Evolutionary conservation across 2,329 filamentous ascomycete genomes (phyloP), one percentile per base, ranked within the genome.

Genomic region (Venturia asperata): DNA sequence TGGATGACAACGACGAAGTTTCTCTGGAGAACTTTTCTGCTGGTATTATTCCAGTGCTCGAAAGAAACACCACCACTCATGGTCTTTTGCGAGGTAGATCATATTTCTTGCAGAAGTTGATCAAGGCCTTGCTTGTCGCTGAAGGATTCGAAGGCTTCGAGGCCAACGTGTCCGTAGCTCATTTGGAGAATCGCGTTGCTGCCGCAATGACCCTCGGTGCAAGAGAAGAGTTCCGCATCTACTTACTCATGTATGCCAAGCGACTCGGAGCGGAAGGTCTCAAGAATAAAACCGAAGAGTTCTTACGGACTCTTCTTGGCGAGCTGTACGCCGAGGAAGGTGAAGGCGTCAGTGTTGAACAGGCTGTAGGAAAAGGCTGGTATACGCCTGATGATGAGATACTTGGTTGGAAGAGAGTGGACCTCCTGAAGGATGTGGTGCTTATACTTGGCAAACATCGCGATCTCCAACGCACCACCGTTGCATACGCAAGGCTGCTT

Each of bases 201-300:
- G 95, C 91, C 4, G 91, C 94, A 0, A 78, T 95, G 73, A 88
- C 91, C 67, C 80, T 99, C 0, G 90, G 89, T 3, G 89, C 94
- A 0, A 89, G 87, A 70, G 92, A 97, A 66, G 94, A 99, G 74
- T 99, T 97, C 78, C 86, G 91, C 66, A 81, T 96, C 1, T 97
- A 97, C 72, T 80, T 99, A n/a, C 89, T 92, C 72, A 97, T 97
- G 92, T 99, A 99, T 72, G 93, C 92, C 3, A 97, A 97, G 78
- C 87, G 94, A 0, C 84, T 99, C 6, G 94, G 94, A 0, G 91
- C 92, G 0, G 95, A 99, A 75, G 92, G 92, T 0, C 79, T 93
- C 63, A 86, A 88, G 70, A 83, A 85, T 65, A 99, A 99, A 78
- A 92, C 97, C 1, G 93, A 97, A 74, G 95, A 99, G 78, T 80